Percentiles rank a stretch among this genome's conserved stretches.
Evolutionary conservation across 2,329 filamentous ascomycete species (phyloP).

Genomic region (Diplodia corticola): DNA sequence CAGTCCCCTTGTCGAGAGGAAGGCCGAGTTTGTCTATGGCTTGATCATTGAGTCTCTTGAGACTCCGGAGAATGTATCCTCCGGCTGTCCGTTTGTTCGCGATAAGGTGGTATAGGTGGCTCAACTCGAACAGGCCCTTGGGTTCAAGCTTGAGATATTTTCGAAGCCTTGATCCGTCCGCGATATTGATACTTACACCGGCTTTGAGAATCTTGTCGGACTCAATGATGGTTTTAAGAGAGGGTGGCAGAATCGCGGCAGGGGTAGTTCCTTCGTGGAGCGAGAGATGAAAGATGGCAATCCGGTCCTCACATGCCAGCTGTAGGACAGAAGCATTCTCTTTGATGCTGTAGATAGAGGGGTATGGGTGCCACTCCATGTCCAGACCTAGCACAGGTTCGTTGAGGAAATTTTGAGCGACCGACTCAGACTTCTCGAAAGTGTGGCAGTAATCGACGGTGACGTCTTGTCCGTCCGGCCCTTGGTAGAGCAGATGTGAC

Average conservation of each 20-base stretch:
- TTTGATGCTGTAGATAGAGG: conserved; percentile 53
- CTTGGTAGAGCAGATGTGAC: conserved; percentile 68
- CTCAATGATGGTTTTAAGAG: conserved; percentile 71
- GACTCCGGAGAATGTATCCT: conserved; percentile 61
- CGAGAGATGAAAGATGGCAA: conserved; percentile 81
- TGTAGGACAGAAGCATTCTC: conserved; percentile 80
- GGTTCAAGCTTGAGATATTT: conserved; percentile 66
- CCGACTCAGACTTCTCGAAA: conserved; percentile 65
- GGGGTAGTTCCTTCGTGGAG: conserved; percentile 46
- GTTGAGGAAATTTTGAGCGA: conserved; percentile 64
- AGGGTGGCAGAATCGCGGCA: conserved; percentile 66
- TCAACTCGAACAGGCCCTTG: conserved; percentile 74
- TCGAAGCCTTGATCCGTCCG: conserved; percentile 63
- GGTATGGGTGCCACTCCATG: conserved; percentile 72
- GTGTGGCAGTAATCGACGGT: conserved; percentile 77
- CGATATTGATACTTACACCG: conserved; percentile 70
- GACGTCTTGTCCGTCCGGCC: conserved; percentile 53
- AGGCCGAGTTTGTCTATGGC: conserved; percentile 70
- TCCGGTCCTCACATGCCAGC: conserved; percentile 71
- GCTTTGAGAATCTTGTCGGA: conserved; percentile 68
- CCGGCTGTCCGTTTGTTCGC: conserved; percentile 45
- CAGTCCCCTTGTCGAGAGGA: conserved; percentile 74
- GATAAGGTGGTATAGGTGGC: conserved; percentile 76
- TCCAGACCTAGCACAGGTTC: conserved; percentile 82
- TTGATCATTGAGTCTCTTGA: conserved; percentile 68